These are phyloP conservation scores for Esteya vermicola DNA, from an alignment of 2,329 filamentous ascomycete species.

Conservation along the genomic window DNA sequence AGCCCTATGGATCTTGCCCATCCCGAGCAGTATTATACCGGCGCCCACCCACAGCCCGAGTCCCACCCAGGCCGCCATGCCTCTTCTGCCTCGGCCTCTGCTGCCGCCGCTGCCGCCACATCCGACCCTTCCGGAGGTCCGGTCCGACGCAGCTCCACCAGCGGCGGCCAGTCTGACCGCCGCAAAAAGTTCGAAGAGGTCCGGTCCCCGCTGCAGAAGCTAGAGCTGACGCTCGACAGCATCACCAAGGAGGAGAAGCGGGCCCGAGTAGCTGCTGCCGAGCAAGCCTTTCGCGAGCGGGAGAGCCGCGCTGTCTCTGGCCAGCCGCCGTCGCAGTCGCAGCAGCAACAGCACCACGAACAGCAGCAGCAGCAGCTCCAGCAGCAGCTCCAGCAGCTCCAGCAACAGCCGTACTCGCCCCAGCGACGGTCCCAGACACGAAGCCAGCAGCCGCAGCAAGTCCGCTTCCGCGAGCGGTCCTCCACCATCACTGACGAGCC, in stretches of 20 bases:
- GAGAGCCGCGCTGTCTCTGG: slow-evolving; percentile 21
- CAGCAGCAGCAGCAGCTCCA: background rate
- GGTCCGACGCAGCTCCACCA: slow-evolving; percentile 2
- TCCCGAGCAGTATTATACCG: slow-evolving; percentile 19
- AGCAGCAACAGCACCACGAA: slow-evolving; percentile 7
- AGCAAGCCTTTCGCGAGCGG: slow-evolving; percentile 54
- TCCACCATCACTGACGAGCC: slow-evolving; percentile 13
- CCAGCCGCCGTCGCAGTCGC: background rate
- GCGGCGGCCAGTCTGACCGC: slow-evolving; percentile 21
- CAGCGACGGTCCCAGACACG: slow-evolving; percentile 10
- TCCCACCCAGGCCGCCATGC: background rate
- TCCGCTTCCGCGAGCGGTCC: slow-evolving; percentile 16
- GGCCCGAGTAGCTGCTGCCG: slow-evolving; percentile 69
- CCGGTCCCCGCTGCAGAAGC: slow-evolving; percentile 80
- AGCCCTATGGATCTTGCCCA: slow-evolving; percentile 7
- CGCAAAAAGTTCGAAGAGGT: slow-evolving; percentile 58
- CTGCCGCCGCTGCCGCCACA: background rate
- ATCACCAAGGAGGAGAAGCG: slow-evolving; percentile 95
- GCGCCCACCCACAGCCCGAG: background rate
- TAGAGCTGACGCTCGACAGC: slow-evolving; percentile 80
- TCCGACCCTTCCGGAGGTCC: slow-evolving; percentile 3
- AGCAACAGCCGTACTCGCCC: slow-evolving; percentile 9
- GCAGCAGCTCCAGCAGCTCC: background rate
- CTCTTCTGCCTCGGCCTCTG: background rate
- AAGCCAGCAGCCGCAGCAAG: slow-evolving; percentile 11